Evolutionary conservation across 768 basidiomycete genomes (phyloP), one percentile per base, ranked within the genome.

Genomic region (Piloderma croceum): DNA sequence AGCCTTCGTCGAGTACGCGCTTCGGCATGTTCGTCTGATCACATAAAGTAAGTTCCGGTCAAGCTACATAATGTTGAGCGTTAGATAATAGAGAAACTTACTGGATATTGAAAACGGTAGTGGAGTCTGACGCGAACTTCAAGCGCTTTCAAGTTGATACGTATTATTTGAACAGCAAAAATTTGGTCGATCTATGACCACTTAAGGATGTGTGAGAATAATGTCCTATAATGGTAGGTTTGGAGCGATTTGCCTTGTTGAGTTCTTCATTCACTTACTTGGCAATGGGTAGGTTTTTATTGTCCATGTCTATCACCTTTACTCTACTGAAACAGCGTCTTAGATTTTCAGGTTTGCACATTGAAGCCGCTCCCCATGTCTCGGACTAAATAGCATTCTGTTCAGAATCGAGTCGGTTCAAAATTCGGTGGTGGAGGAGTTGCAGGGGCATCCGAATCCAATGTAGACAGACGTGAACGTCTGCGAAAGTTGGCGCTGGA

Each of bases 341-440:
- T 46, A 86, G 83, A 85, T 69, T 85, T 73, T 45, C 83, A 86
- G 74, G 83, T 83, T 38, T 43, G 68, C 48, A 35, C 17, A n/a
- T 17, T 18, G 27, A 18, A 2, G 13, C 11, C 7, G 12, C 6
- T 24, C n/a, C 20, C 17, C 15, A 2, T 3, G 18, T 31, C 32
- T 2, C 21, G 12, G 18, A 29, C 19, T 11, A 20, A 34, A 31
- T 51, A 19, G 55, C 40, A 22, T 34, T 46, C 35, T 1, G 7
- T 33, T n/a, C 54, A 93, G 87, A 94, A 92, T 71, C 89, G 91
- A 50, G 91, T 93, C 23, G 91, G 91, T 19, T 90, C 86, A 38
- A 96, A 93, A 63, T 96, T 96, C 53, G 91, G 92, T 45, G 90
- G 92, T 34, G 92, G 91, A 59, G 92, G 91, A 69, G 89, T 93